Conservation (phyloP, 805 yeast species). For the Wickerhamomyces strasburgensis region DNA sequence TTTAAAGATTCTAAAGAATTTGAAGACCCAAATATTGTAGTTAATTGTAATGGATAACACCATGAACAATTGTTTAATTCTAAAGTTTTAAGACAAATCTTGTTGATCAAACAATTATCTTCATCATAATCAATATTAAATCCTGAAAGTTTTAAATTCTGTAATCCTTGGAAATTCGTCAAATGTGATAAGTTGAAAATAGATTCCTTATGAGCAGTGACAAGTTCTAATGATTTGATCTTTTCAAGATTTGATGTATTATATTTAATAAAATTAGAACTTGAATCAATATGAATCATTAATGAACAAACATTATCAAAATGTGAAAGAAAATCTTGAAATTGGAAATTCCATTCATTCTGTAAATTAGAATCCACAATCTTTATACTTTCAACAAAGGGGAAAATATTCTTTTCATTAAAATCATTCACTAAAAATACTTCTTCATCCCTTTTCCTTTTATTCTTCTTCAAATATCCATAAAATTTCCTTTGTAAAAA, state of each 20-base stretch:
- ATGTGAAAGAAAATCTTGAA: constrained; percentile 20
- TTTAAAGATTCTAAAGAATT: constrained; percentile 21
- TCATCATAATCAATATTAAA: constrained; percentile 41
- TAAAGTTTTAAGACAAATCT: constrained; percentile 24
- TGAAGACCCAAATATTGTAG: constrained; percentile 20
- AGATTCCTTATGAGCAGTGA: constrained; percentile 22
- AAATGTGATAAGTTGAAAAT: constrained; percentile 42
- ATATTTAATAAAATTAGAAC: constrained; percentile 33
- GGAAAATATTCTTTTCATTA: neutral
- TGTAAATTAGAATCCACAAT: constrained; percentile 27
- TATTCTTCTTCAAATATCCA: constrained; percentile 1
- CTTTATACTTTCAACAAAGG: constrained; percentile 23
- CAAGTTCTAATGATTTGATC: constrained; percentile 17
- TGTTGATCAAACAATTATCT: constrained; percentile 20
- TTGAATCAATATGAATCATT: constrained; percentile 24
- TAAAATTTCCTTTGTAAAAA: constrained; percentile 8
- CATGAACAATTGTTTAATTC: constrained; percentile 44
- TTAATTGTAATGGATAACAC: constrained; percentile 50
- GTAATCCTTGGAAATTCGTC: constrained; percentile 30
- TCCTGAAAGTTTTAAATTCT: constrained; percentile 31
- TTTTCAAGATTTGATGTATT: constrained; percentile 7
- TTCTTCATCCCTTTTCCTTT: neutral
- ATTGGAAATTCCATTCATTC: constrained; percentile 33
- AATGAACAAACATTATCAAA: constrained; percentile 23
- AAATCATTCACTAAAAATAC: neutral